A percentile compares a stretch with the other conserved stretches of the same genome.
phyloP scores from a whole-genome alignment of 2,329 filamentous ascomycete genomes.

The Lecanosticta acicola region DNA sequence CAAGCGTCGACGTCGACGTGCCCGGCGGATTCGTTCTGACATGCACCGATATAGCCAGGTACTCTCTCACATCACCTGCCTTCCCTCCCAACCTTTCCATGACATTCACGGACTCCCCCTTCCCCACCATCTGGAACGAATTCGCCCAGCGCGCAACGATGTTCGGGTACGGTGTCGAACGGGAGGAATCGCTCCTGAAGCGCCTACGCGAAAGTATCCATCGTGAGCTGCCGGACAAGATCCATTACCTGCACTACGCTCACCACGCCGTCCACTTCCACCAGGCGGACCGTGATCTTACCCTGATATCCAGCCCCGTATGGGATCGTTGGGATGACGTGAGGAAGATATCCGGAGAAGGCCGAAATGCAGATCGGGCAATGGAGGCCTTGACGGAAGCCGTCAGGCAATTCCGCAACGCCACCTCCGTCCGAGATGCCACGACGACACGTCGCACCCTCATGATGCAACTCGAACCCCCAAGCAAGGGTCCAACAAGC shows the following conservation, averaged over 20 bases:
- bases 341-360: no score
- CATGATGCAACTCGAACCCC: no score
- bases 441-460: no score
- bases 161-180: no score
- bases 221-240: conserved; percentile 13
- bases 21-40: conserved; percentile 6
- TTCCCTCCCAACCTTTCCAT: conserved; percentile 4
- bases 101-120: conserved; percentile 8
- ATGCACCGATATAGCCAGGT: conserved; percentile 10
- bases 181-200: conserved; percentile 6
- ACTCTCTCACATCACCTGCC: conserved; percentile 6
- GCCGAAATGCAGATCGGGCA: not conserved
- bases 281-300: no score
- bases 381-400: not conserved
- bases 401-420: not conserved
- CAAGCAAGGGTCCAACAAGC: no score
- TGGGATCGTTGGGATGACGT: no score
- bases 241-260: conserved; percentile 7
- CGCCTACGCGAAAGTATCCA: conserved; percentile 11
- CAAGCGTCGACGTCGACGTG: conserved; percentile 3
- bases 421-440: not conserved
- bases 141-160: no score
- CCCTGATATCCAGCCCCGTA: no score
- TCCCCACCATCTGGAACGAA: conserved; percentile 7
- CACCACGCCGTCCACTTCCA: no score